phyloP scores from a whole-genome alignment of 179 eudicot genomes.

The Carnegiea gigantea region DNA sequence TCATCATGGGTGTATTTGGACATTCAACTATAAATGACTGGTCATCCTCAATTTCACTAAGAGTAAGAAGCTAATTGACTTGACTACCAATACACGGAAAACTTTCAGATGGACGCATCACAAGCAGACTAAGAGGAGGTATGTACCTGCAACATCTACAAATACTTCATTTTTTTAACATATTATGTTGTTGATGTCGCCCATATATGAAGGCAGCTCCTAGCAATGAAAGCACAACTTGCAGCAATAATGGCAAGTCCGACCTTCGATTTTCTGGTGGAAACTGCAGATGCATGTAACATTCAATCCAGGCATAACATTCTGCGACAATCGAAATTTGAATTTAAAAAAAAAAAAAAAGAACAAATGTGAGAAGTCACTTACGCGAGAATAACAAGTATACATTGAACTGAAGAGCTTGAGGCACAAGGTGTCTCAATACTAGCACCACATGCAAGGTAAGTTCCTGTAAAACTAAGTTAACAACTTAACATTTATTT shows the following conservation, averaged over 20 bases:
- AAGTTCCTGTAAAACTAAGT: slow-evolving; percentile 76
- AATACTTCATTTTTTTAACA: slow-evolving; percentile 46
- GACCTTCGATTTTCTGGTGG: slow-evolving; percentile 52
- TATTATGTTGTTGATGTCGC: slow-evolving; percentile 36
- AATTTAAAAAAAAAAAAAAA: background rate
- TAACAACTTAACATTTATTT: slow-evolving; percentile 15
- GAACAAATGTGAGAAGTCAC: background rate
- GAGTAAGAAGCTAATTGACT: background rate
- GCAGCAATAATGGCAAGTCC: slow-evolving; percentile 47
- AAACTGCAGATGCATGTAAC: slow-evolving; percentile 35
- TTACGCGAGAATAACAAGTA: background rate
- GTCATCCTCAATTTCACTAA: no score
- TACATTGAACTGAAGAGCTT: slow-evolving; percentile 56
- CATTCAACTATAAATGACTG: background rate
- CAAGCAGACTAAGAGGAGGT: background rate
- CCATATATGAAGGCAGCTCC: slow-evolving; percentile 56
- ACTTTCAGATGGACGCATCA: background rate
- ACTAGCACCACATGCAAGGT: slow-evolving; percentile 65
- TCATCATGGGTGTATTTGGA: background rate
- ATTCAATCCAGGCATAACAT: slow-evolving; percentile 14
- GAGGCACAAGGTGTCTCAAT: slow-evolving; percentile 70
- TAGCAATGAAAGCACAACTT: slow-evolving; percentile 55
- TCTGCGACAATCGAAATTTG: background rate
- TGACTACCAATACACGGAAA: background rate
- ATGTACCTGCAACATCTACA: slow-evolving; percentile 79